Conservation (phyloP, 371 early-diverging fungal genomes). For the Mucor lusitanicus region DNA sequence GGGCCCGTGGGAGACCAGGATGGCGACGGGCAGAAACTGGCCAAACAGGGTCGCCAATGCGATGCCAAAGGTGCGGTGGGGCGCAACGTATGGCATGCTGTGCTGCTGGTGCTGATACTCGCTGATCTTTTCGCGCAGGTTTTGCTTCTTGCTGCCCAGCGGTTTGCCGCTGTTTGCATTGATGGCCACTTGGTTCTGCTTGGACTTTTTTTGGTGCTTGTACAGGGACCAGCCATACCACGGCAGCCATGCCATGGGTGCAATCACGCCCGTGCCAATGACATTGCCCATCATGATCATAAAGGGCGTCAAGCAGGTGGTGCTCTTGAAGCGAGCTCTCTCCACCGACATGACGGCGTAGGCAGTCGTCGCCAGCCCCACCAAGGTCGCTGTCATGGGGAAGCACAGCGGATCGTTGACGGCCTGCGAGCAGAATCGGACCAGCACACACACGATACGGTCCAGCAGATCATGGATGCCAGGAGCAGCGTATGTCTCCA, state of each 20-base stretch:
- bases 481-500: conserved; percentile 11
- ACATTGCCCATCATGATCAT: conserved; percentile 19
- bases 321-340: background rate
- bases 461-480: conserved; percentile 2
- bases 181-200: background rate
- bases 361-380: conserved; percentile 17
- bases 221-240: conserved; percentile 10
- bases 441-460: conserved; percentile 15
- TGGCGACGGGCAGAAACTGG: conserved; percentile 11
- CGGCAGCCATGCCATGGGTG: conserved; percentile 15
- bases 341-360: conserved; percentile 25
- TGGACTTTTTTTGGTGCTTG: background rate
- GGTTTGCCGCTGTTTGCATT: background rate
- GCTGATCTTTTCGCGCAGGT: background rate
- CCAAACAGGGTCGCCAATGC: conserved; percentile 8
- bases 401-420: conserved; percentile 16
- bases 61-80: conserved; percentile 1
- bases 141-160: background rate
- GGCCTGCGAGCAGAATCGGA: conserved; percentile 11
- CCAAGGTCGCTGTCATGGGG: conserved; percentile 13
- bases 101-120: background rate
- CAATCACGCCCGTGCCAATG: conserved; percentile 18
- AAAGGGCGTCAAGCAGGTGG: background rate
- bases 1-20: conserved; percentile 7
- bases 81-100: background rate